Base-by-base conservation (phyloP, 2,329 filamentous ascomycete species). In the Neonectria punicea region DNA sequence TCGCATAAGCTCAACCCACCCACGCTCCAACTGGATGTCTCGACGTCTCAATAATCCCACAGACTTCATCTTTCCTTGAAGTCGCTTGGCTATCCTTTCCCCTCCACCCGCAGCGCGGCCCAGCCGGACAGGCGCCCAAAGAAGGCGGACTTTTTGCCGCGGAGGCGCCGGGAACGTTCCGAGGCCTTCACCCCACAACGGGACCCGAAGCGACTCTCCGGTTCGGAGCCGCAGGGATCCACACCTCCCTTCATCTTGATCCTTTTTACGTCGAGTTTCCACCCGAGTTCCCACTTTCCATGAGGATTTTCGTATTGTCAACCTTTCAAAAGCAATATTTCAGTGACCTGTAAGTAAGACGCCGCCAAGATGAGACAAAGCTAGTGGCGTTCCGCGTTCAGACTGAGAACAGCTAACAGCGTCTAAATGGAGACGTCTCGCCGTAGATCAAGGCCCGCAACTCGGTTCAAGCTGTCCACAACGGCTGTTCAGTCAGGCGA, bases 161-260 rank as follows among this genome's bases (percentile, higher is more conserved):
- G 36, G 14, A 39, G 36, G n/a, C 7, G 39, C n/a, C 39, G 39
- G 39, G 8, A 20, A 16, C n/a, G 39, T 43, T 43, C 57, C 57
- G 57, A 59, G 39, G 18, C 39, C 49, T 18, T 25, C 36, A 25
- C 39, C 47, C 44, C 30, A 36, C 28, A 41, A 41, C 49, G 30
- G 58, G 50, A 11, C 20, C 47, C 11, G 8, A 39, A 39, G 14
- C 16, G 14, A 14, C 30, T 28, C 49, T 47, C 50, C 25, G 28
- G 9, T 25, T 39, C 57, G 57, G 57, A 32, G 57, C 57, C 22
- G 58, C 49, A 47, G 4, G 18, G 39, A 20, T 43, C 39, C 39
- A 43, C 39, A 43, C n/a, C n/a, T 43, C 39, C 39, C 16, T 43
- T 41, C 16, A 25, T 30, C 43, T 57, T 47, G 20, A 41, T 5